Percentiles rank a stretch among this genome's conserved stretches.
Conservation (phyloP, 495 filamentous ascomycete species). For the Extremus antarcticus region DNA sequence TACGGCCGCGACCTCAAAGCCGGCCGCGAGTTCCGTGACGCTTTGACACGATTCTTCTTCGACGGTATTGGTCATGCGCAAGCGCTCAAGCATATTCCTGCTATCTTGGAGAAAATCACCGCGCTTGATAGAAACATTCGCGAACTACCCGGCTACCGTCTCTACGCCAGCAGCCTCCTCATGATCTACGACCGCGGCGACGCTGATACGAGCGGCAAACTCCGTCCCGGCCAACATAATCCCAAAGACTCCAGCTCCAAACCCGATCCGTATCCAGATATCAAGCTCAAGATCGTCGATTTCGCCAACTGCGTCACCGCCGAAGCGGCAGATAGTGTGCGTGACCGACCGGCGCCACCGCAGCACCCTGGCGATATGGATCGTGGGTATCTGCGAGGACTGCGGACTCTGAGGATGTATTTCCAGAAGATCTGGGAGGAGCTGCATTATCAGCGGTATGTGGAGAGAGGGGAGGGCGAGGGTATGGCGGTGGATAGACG, state of each 20-base stretch:
- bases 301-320: constrained; percentile 96
- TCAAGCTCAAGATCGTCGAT: constrained; percentile 94
- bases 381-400: constrained; percentile 75
- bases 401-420: constrained; percentile 70
- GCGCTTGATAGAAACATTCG: constrained; percentile 73
- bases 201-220: constrained; percentile 19
- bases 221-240: constrained; percentile 37
- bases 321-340: constrained; percentile 43
- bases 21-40: constrained; percentile 81
- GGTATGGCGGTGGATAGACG: constrained; percentile 22
- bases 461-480: constrained; percentile 33
- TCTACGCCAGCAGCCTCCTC: constrained; percentile 89
- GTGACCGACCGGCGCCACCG: constrained; percentile 65
- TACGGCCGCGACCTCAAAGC: constrained; percentile 83
- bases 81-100: constrained; percentile 72
- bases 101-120: constrained; percentile 71
- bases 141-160: constrained; percentile 71
- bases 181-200: constrained; percentile 84
- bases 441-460: constrained; percentile 45
- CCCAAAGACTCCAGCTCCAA: constrained; percentile 32
- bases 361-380: constrained; percentile 70
- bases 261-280: constrained; percentile 33
- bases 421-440: constrained; percentile 83
- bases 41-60: constrained; percentile 79
- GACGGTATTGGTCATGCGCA: constrained; percentile 73